Conservation (phyloP, 768 basidiomycete genomes). For the Boletus pseudopeckii region DNA sequence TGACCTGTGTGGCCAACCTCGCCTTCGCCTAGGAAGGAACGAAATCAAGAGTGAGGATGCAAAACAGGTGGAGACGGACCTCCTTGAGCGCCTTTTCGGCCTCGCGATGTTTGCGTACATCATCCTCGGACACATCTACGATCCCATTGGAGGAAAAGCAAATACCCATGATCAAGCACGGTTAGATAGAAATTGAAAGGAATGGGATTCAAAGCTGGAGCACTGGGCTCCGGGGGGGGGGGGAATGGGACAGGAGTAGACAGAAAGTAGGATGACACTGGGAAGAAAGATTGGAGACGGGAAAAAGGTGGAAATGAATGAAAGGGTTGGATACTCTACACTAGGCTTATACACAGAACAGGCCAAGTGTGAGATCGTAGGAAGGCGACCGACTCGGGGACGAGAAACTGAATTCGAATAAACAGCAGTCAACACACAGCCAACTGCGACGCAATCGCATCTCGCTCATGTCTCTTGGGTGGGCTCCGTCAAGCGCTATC, state of each 20-base stretch:
- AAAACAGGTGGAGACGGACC: conserved; percentile 38
- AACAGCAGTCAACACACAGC: conserved; percentile 22
- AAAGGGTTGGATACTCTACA: conserved; percentile 1
- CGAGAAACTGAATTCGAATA: not conserved
- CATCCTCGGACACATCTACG: conserved; percentile 64
- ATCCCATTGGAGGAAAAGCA: conserved; percentile 68
- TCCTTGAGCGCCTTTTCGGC: conserved; percentile 79
- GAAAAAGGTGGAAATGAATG: not conserved
- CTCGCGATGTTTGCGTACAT: conserved; percentile 60
- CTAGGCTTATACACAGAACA: conserved; percentile 19
- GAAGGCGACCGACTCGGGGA: not conserved
- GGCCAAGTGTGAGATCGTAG: conserved; percentile 10
- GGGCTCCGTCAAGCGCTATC: not conserved
- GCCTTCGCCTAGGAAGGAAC: conserved; percentile 58
- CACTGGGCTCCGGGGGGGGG: conserved; percentile 11
- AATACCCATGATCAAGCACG: conserved; percentile 55
- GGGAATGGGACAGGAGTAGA: not conserved
- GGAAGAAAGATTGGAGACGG: not conserved
- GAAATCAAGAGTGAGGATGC: not conserved
- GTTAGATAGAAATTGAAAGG: conserved; percentile 5
- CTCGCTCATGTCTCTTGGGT: not conserved
- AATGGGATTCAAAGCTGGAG: conserved; percentile 2
- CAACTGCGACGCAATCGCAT: conserved; percentile 7
- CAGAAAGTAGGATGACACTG: not conserved
- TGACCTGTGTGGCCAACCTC: conserved; percentile 69